Evolutionary conservation across 495 filamentous ascomycete species (phyloP), one percentile per base, ranked within the genome.

Genomic region (Podospora appendiculata): DNA sequence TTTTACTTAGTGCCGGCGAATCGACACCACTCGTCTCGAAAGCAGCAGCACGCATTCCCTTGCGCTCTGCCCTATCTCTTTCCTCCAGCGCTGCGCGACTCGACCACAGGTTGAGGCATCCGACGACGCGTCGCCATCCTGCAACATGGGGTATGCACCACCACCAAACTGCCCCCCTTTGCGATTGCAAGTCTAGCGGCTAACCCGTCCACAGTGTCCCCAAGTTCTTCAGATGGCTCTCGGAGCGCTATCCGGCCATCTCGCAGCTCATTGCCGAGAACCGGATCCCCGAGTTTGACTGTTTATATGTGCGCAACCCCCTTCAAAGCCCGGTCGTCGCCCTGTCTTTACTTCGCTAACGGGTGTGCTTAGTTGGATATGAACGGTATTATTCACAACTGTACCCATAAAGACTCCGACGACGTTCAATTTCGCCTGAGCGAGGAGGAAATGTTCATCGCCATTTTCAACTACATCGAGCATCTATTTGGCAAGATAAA

Each of bases 381-480:
- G 94, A 97, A 99, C 68, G 94, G 93, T 54, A 99, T 99, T 66
- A 97, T 99, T 60, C 94, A 99, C 67, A 99, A 99, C 66, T 99
- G 94, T 66, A 97, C 94, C 50, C 94, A 99, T 73, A 96, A 88
- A 51, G 93, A 99, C 62, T 85, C 87, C 9, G 89, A 88, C 49
- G 90, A 90, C 54, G 82, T 91, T 3, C 91, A 87, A 0, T 92
- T 91, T 63, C 90, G 92, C 46, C 86, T 99, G 77, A 89, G 85
- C 44, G 94, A 99, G 65, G 94, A 97, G 65, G 86, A 95, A 68
- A 96, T 96, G 91, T 97, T 97, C 68, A 96, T 97, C 55, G 87
- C 88, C 18, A 99, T 99, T 54, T 99, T 99, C 80, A 97, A 97
- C 72, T 99, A 99, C 66, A 97, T 99, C 56, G 94, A 99, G 69